Evolutionary conservation across 2,329 filamentous ascomycete species (phyloP).

Genomic region (Aspergillus fischeri): DNA sequence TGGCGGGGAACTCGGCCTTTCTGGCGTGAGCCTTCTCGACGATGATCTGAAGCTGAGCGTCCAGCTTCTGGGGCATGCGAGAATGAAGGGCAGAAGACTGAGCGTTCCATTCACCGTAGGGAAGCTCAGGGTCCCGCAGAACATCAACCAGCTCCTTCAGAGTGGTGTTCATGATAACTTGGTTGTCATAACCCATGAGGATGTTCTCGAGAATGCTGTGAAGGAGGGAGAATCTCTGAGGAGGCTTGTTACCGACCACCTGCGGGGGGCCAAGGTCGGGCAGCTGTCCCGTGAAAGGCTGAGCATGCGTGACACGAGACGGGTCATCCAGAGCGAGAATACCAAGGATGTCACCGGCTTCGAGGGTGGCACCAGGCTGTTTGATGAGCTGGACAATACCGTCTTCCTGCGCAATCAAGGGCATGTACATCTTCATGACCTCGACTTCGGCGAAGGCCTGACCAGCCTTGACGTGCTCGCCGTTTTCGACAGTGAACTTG

Average conservation of each 20-base stretch:
- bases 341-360: slow-evolving; percentile 97
- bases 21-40: slow-evolving; percentile 78
- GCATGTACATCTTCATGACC: slow-evolving; percentile 99
- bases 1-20: slow-evolving; percentile 84
- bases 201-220: slow-evolving; percentile 80
- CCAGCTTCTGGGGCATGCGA: slow-evolving; percentile 92
- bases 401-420: slow-evolving; percentile 87
- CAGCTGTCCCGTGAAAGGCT: slow-evolving; percentile 87
- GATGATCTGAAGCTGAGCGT: slow-evolving; percentile 73
- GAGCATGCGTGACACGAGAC: slow-evolving; percentile 91
- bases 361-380: slow-evolving; percentile 94
- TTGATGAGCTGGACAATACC: slow-evolving; percentile 98
- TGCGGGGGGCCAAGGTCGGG: slow-evolving; percentile 82
- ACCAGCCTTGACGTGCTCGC: slow-evolving; percentile 84
- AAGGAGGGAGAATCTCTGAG: slow-evolving; percentile 77
- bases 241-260: slow-evolving; percentile 83
- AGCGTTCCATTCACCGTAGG: slow-evolving; percentile 93
- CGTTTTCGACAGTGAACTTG: slow-evolving; percentile 95
- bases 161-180: slow-evolving; percentile 85
- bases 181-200: slow-evolving; percentile 91
- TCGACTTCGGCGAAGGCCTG: slow-evolving; percentile 96
- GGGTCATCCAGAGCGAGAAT: slow-evolving; percentile 94
- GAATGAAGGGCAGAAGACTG: slow-evolving; percentile 96
- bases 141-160: slow-evolving; percentile 88
- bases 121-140: slow-evolving; percentile 81